These are phyloP conservation scores for Ophiostoma piceae DNA, from an alignment of 2,329 filamentous ascomycete species.

Conservation along the genomic window DNA sequence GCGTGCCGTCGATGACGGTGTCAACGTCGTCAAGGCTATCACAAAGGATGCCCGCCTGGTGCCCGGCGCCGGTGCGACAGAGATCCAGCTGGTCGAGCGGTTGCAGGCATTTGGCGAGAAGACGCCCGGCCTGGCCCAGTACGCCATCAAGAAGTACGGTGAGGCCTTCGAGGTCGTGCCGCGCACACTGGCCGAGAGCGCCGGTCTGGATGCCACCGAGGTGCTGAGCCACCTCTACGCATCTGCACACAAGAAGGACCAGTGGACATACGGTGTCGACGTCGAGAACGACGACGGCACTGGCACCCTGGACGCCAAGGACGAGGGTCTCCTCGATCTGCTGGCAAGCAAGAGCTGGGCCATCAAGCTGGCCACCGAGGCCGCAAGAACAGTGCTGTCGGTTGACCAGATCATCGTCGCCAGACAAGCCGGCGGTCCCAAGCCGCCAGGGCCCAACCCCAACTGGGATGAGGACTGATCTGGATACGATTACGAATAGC, in stretches of 20 bases:
- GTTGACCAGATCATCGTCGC: slow-evolving; percentile 99
- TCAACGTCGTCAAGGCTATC: slow-evolving; percentile 98
- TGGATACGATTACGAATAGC: background rate
- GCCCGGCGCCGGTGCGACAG: slow-evolving; percentile 87
- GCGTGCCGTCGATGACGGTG: slow-evolving; percentile 93
- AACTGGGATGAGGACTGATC: slow-evolving; percentile 26
- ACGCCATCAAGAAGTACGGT: slow-evolving; percentile 94
- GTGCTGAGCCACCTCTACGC: slow-evolving; percentile 88
- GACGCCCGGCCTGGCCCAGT: slow-evolving; percentile 87
- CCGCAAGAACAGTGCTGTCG: slow-evolving; percentile 85
- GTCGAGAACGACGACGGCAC: slow-evolving; percentile 80
- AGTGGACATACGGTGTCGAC: slow-evolving; percentile 90
- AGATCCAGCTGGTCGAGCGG: slow-evolving; percentile 88
- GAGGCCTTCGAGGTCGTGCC: slow-evolving; percentile 98
- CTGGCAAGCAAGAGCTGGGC: slow-evolving; percentile 93
- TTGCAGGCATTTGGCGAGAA: slow-evolving; percentile 87
- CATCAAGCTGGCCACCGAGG: slow-evolving; percentile 92
- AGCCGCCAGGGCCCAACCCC: slow-evolving; percentile 90
- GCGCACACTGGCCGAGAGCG: slow-evolving; percentile 87
- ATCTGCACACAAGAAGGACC: slow-evolving; percentile 81
- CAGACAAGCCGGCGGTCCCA: slow-evolving; percentile 92
- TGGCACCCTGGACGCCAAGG: slow-evolving; percentile 78
- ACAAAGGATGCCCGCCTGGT: slow-evolving; percentile 88
- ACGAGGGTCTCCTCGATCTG: slow-evolving; percentile 86
- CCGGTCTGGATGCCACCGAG: slow-evolving; percentile 94